Evolutionary conservation across 208 protist species (phyloP).

Genomic region (Naegleria fowleri): DNA sequence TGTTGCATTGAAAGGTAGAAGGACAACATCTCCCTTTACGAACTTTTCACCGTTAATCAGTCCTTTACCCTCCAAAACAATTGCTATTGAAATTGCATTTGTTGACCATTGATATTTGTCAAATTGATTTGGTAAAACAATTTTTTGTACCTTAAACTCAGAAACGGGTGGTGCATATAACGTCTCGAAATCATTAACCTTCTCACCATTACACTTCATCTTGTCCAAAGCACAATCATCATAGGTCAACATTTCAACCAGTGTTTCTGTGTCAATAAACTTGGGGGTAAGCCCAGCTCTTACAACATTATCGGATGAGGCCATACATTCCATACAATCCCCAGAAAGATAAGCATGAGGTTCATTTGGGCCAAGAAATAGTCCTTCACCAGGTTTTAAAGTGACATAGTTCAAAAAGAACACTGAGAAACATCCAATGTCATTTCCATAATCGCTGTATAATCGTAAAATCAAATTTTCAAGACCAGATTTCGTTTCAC

Average conservation of each 20-base stretch:
- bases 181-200: background rate
- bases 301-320: slow-evolving; percentile 93
- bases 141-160: background rate
- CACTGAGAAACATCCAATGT: slow-evolving; percentile 94
- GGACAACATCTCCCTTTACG: background rate
- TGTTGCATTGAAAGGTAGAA: background rate
- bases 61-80: background rate
- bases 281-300: slow-evolving; percentile 93
- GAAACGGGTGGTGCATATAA: background rate
- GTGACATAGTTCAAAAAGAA: slow-evolving; percentile 93
- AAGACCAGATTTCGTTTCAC: background rate
- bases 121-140: background rate
- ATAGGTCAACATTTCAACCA: slow-evolving; percentile 82
- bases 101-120: background rate
- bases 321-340: slow-evolving; percentile 94
- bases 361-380: slow-evolving; percentile 92
- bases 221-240: slow-evolving; percentile 5
- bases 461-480: background rate
- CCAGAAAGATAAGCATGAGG: slow-evolving; percentile 95
- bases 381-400: slow-evolving; percentile 79
- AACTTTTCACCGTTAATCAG: background rate
- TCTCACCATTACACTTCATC: background rate
- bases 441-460: slow-evolving; percentile 79
- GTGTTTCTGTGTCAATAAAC: slow-evolving; percentile 86
- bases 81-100: background rate